phyloP scores from a whole-genome alignment of 2,329 filamentous ascomycete genomes.

The Cryphonectria nitschkei region DNA sequence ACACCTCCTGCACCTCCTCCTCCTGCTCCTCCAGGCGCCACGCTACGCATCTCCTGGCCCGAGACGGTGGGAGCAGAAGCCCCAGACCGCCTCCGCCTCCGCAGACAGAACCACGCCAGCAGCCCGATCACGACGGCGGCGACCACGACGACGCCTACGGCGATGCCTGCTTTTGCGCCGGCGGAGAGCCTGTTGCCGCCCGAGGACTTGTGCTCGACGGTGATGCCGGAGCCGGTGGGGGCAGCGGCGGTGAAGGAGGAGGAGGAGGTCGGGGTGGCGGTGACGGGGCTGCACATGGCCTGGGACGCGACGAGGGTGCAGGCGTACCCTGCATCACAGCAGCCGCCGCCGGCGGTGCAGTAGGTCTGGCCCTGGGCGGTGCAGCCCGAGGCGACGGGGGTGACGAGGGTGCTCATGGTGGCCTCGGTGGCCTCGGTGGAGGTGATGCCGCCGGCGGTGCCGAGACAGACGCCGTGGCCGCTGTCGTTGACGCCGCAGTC shows the following conservation, averaged over 20 bases:
- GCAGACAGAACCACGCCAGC: constrained; percentile 52
- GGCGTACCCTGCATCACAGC: constrained; percentile 49
- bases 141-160: constrained; percentile 53
- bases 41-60: constrained; percentile 24
- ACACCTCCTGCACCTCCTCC: background rate
- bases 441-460: constrained; percentile 2
- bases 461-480: constrained; percentile 38
- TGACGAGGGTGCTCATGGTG: constrained; percentile 34
- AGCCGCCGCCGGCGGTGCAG: constrained; percentile 52
- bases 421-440: constrained; percentile 31
- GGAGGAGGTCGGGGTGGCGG: constrained; percentile 33
- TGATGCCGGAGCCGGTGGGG: constrained; percentile 36
- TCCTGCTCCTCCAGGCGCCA: constrained; percentile 11
- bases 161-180: constrained; percentile 62
- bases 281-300: constrained; percentile 42
- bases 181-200: constrained; percentile 41
- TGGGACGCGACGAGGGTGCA: constrained; percentile 45
- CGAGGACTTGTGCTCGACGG: constrained; percentile 15
- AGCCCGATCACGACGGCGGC: constrained; percentile 46
- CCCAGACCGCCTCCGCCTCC: constrained; percentile 40
- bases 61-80: constrained; percentile 24
- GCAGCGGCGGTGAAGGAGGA: constrained; percentile 41
- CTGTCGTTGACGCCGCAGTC: constrained; percentile 42
- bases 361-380: constrained; percentile 46
- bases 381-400: constrained; percentile 47